Evolutionary conservation across 805 yeast genomes (phyloP), one percentile per base, ranked within the genome.

Genomic region (Pichia kluyveri): DNA sequence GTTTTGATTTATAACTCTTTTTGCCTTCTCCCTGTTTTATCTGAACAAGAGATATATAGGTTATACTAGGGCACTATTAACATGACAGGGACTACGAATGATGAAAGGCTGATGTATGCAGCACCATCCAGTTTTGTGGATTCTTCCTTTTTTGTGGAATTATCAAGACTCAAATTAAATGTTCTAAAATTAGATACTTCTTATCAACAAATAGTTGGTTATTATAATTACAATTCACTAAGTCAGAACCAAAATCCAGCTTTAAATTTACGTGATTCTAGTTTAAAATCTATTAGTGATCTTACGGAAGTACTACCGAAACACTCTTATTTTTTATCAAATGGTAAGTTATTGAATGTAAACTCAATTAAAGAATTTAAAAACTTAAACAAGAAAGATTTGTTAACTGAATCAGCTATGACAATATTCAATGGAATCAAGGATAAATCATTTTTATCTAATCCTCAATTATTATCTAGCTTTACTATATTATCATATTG

Each of bases 301-400:
- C 19, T 51, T n/a, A 17, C 19, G 9, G 18, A 8, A 12, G 43
- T 37, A 19, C 43, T 51, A 31, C 34, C 44, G 1, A 27, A 11
- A 14, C 46, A 50, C 11, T 47, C 59, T 36, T 54, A 54, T 48
- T 52, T 67, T 38, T 46, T 55, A 12, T 47, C 65, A 0, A 48
- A 59, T 1, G 82, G 80, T 0, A 50, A 48, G 14, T 42, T 76
- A 15, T 49, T 66, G 41, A 89, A 89, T 60, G 77, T 80, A 42
- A 93, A 93, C 64, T 87, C 96, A 0, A 70, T 89, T 34, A 96
- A 91, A 55, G 89, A 86, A 53, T 93, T 93, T 67, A 87, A 83
- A 58, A 63, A 63, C 18, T 56, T 79, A 0, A 83, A 87, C 58
- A 93, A 91, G 64, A 70, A 71, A 26, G 62, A 66, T 5, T 72